These are phyloP conservation scores for Teratosphaeria viscida DNA, from an alignment of 2,329 filamentous ascomycete genomes.

Conservation along the genomic window DNA sequence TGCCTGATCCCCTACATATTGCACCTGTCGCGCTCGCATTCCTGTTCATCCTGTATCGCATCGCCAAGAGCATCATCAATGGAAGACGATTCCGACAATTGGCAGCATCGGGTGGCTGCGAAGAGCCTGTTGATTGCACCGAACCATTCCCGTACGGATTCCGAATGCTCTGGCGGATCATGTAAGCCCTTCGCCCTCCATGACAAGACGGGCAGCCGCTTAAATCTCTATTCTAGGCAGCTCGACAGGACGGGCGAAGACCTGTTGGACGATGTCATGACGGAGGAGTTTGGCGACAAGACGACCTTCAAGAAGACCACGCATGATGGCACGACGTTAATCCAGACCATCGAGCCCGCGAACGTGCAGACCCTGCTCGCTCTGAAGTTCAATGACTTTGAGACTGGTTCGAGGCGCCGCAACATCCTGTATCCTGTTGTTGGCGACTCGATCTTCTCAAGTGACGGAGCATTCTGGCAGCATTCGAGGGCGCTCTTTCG, in stretches of 20 bases:
- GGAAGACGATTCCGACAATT: background rate
- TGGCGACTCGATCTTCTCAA: constrained; percentile 26
- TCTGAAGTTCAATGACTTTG: constrained; percentile 22
- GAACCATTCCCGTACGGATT: background rate
- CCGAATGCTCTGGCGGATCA: background rate
- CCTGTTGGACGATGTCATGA: constrained; percentile 13
- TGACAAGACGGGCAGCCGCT: background rate
- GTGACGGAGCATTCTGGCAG: constrained; percentile 26
- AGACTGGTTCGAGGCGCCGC: constrained; percentile 18
- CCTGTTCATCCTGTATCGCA: background rate
- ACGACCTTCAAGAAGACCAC: constrained; percentile 1
- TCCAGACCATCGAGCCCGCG: constrained; percentile 29
- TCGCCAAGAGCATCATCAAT: background rate
- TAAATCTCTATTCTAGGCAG: background rate
- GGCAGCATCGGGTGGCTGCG: background rate
- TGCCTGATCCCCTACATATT: background rate
- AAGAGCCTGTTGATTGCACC: background rate
- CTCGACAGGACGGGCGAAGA: constrained; percentile 9
- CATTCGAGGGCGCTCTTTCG: constrained; percentile 27
- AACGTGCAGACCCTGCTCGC: constrained; percentile 28
- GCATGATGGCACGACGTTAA: constrained; percentile 7
- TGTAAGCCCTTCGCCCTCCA: background rate
- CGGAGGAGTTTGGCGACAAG: background rate
- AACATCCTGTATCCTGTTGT: constrained; percentile 21
- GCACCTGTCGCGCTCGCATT: background rate